Percentiles rank a stretch among this genome's conserved stretches.
Evolutionary conservation across 208 protist genomes (phyloP).

Genomic region (Borovskyia barvae): DNA sequence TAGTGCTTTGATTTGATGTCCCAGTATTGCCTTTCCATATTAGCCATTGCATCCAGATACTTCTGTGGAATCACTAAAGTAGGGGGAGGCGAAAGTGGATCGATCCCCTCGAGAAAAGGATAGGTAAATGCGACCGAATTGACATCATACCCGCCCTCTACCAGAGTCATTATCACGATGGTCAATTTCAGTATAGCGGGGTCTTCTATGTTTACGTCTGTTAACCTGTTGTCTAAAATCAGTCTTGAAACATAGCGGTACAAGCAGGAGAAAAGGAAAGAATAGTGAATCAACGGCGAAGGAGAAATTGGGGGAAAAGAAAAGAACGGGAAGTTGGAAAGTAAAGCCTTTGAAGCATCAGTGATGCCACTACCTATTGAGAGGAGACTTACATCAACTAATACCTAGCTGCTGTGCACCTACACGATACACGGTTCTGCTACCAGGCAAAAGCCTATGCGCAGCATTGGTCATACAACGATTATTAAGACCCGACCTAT

Average conservation of each 20-base stretch:
- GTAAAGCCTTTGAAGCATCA: not conserved
- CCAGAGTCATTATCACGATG: too few relatives aligned
- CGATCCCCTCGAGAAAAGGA: conserved; percentile 71
- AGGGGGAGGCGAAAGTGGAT: conserved; percentile 44
- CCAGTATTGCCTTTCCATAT: conserved; percentile 96
- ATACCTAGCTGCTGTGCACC: too few relatives aligned
- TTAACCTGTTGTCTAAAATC: not conserved
- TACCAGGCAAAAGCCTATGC: too few relatives aligned
- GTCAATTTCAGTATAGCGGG: not conserved
- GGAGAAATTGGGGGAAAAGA: not conserved
- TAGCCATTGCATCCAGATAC: conserved; percentile 78
- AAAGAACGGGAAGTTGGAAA: conserved; percentile 2
- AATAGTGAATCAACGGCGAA: not conserved
- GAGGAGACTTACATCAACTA: too few relatives aligned
- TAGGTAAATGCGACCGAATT: conserved; percentile 64
- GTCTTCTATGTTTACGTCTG: not conserved
- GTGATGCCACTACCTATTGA: too few relatives aligned
- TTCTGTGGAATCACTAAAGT: conserved; percentile 80
- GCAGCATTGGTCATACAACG: too few relatives aligned
- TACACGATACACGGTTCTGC: too few relatives aligned
- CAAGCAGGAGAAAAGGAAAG: not conserved
- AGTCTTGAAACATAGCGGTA: not conserved
- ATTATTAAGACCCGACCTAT: too few relatives aligned
- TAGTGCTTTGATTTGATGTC: conserved; percentile 92
- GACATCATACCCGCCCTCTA: conserved; percentile 16